Evolutionary conservation across 768 basidiomycete species (phyloP), one percentile per base, ranked within the genome.

Genomic region (Lactifluus pinguis): DNA sequence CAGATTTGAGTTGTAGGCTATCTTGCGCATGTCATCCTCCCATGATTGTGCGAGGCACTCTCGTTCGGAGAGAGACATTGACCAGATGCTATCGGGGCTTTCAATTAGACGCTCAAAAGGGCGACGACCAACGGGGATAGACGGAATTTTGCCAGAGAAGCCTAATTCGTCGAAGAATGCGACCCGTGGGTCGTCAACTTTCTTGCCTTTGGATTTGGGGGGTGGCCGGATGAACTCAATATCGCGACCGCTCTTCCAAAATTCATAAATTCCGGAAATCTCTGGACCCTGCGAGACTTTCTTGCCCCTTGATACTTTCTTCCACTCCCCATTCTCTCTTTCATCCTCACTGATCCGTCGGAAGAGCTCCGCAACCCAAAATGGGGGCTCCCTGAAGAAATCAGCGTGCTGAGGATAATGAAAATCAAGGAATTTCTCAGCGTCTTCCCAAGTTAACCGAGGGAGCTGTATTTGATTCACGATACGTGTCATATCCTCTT

Each of bases 61-160:
- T 2, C 87, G 78, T 66, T 89, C 87, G 0, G 34, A 7, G 4
- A 47, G 48, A 3, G 83, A 83, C 76, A 86, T 76, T 0, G 62
- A 53, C 87, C 86, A 89, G 19, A 86, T 72, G 32, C 74, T 68
- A 1, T 67, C 73, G 14, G 67, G 64, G 0, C 41, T 11, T 6
- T 68, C 52, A 7, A 49, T 17, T 3, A 81, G 69, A 13, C 83
- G 72, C 4, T 64, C 66, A 1, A 85, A 48, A 2, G 71, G 51
- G 1, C 81, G 77, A 63, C 68, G 50, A 0, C 68, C 59, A 0
- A 58, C 47, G 3, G 82, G 82, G 4, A 78, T 56, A 0, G 58
- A 42, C 1, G 83, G 83, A 9, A 77, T 60, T 1, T 45, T 57
- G 3, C 65, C 50, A 30, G 71, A 21, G 45, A 65, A 71, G 1